Percentiles rank a stretch among this genome's conserved stretches.
Conservation (phyloP, 1,284 basidiomycete genomes). For the Clitocybe nebularis region DNA sequence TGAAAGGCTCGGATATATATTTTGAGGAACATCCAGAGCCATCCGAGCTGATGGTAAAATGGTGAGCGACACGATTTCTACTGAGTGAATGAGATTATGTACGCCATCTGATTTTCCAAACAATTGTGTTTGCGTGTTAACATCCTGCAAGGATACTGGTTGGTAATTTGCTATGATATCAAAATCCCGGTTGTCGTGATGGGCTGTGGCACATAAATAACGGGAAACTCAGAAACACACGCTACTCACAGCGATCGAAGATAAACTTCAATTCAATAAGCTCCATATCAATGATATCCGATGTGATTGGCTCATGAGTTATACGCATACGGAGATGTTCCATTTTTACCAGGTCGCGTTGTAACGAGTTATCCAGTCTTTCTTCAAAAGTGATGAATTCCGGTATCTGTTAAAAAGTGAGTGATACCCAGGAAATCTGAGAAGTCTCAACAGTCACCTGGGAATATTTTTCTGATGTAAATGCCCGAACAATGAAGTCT, state of each 20-base stretch:
- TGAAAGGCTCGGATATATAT: constrained; percentile 73
- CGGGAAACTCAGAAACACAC: constrained; percentile 1
- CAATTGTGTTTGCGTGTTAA: constrained; percentile 65
- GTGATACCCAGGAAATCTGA: neutral
- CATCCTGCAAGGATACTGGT: constrained; percentile 43
- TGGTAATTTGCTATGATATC: constrained; percentile 77
- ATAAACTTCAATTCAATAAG: constrained; percentile 80
- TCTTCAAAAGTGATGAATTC: constrained; percentile 80
- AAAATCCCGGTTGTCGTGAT: constrained; percentile 82
- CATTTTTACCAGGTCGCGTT: constrained; percentile 73
- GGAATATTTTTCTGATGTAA: constrained; percentile 73
- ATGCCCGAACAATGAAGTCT: constrained; percentile 75
- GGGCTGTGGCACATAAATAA: constrained; percentile 35
- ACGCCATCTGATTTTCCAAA: constrained; percentile 64
- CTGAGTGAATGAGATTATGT: constrained; percentile 16
- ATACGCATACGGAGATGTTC: constrained; percentile 81
- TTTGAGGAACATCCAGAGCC: constrained; percentile 68
- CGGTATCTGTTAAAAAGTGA: constrained; percentile 51
- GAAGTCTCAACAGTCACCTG: constrained; percentile 42
- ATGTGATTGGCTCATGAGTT: constrained; percentile 64
- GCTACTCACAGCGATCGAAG: constrained; percentile 65
- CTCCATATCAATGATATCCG: constrained; percentile 73
- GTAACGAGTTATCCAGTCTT: constrained; percentile 73
- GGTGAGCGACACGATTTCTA: constrained; percentile 1
- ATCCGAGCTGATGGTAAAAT: constrained; percentile 47